Evolutionary conservation across 176 grass and related monocot species (phyloP).

Genomic region (Oryza meridionalis): DNA sequence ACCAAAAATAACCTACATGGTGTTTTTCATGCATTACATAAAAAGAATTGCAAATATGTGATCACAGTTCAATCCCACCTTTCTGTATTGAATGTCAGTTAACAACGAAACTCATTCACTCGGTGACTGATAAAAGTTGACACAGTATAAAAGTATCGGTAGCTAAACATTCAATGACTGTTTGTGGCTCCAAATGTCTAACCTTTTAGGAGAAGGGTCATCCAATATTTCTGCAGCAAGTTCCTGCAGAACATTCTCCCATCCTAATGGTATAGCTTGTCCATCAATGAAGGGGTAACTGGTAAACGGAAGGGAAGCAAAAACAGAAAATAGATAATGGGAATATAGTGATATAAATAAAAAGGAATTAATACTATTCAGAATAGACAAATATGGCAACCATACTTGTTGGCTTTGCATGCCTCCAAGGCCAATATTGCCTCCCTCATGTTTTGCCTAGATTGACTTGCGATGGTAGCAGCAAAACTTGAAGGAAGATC

Average conservation of each 20-base stretch:
- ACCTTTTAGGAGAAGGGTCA: constrained; percentile 65
- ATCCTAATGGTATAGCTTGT: constrained; percentile 66
- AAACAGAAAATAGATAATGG: not conserved
- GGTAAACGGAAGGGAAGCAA: constrained; percentile 23
- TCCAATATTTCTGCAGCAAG: constrained; percentile 67
- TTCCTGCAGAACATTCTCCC: constrained; percentile 65
- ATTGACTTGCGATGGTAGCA: constrained; percentile 54
- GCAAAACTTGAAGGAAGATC: constrained; percentile 61
- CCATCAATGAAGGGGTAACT: constrained; percentile 69
- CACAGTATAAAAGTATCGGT: not conserved
- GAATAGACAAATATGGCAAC: not conserved
- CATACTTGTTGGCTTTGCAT: constrained; percentile 68
- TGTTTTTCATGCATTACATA: constrained; percentile 13
- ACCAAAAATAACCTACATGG: constrained; percentile 58
- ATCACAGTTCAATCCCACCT: constrained; percentile 24
- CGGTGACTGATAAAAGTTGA: not conserved
- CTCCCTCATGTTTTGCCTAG: constrained; percentile 66
- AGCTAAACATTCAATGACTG: not conserved
- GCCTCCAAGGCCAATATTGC: constrained; percentile 75
- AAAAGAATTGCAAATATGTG: constrained; percentile 16
- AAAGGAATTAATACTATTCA: constrained; percentile 7
- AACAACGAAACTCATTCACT: constrained; percentile 8
- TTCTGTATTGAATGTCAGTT: not conserved
- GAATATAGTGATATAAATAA: not conserved
- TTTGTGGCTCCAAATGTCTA: not conserved